phyloP scores from a whole-genome alignment of 148 eudicot species.

The Chenopodium berlandieri region DNA sequence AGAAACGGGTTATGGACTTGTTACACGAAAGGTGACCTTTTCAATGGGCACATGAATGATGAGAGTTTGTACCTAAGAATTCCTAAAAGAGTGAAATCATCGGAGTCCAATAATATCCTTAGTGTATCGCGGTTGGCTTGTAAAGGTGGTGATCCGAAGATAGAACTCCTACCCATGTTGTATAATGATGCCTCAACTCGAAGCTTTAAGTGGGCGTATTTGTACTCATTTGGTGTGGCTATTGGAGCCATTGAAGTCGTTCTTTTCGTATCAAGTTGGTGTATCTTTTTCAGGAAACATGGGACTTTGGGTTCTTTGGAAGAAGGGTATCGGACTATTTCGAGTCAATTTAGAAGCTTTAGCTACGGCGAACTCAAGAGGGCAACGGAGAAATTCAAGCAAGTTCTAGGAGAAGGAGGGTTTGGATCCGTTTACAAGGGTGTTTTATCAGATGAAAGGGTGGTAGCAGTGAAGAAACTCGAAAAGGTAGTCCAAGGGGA shows the following conservation, averaged over 20 bases:
- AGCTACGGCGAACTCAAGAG: slow-evolving; percentile 49
- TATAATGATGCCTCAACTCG: slow-evolving; percentile 13
- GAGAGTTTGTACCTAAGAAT: neutral
- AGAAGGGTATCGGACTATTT: slow-evolving; percentile 50
- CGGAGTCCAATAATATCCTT: slow-evolving; percentile 31
- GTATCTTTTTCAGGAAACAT: slow-evolving; percentile 42
- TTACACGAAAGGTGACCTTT: slow-evolving; percentile 45
- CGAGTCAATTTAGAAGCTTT: slow-evolving; percentile 55
- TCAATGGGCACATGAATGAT: slow-evolving; percentile 36
- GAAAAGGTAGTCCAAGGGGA: slow-evolving; percentile 47
- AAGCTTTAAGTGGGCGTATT: slow-evolving; percentile 47
- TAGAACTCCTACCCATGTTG: neutral
- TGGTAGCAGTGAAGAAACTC: slow-evolving; percentile 58
- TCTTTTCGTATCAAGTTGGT: slow-evolving; percentile 37
- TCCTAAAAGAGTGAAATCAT: slow-evolving; percentile 12
- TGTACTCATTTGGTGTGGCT: slow-evolving; percentile 41
- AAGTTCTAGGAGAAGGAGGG: slow-evolving; percentile 55
- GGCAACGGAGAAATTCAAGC: slow-evolving; percentile 42
- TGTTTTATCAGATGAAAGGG: slow-evolving; percentile 37
- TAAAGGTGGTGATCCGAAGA: slow-evolving; percentile 9
- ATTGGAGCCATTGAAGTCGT: slow-evolving; percentile 44
- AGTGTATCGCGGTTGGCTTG: slow-evolving; percentile 20
- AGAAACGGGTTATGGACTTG: slow-evolving; percentile 31
- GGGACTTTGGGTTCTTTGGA: slow-evolving; percentile 42
- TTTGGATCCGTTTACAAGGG: slow-evolving; percentile 58